Evolutionary conservation across 306 rosid genomes (phyloP).

Genomic region (Pterocarpus macrocarpus): DNA sequence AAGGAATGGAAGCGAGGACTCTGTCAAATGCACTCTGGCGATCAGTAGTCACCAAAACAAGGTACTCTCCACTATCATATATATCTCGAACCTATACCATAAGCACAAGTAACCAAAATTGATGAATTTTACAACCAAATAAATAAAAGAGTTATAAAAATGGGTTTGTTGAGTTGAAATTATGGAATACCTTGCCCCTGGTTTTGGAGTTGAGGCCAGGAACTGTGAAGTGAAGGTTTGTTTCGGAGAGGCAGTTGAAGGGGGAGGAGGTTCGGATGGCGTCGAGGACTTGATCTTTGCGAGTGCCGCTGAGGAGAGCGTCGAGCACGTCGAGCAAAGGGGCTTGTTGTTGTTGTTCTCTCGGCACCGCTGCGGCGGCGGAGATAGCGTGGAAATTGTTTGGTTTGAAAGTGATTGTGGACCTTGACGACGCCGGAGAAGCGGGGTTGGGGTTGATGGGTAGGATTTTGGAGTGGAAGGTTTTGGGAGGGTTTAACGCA

Average conservation of each 20-base stretch:
- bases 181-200: slow-evolving; percentile 79
- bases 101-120: not conserved
- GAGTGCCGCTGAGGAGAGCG: slow-evolving; percentile 58
- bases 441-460: slow-evolving; percentile 34
- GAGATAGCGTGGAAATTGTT: slow-evolving; percentile 48
- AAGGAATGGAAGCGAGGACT: slow-evolving; percentile 97
- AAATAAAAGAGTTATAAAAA: not conserved
- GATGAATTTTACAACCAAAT: not conserved
- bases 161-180: not conserved
- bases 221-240: slow-evolving; percentile 78
- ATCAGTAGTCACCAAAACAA: slow-evolving; percentile 89
- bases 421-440: not conserved
- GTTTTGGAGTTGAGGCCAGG: slow-evolving; percentile 85
- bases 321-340: slow-evolving; percentile 58
- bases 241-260: slow-evolving; percentile 77
- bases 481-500: slow-evolving; percentile 73
- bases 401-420: slow-evolving; percentile 40
- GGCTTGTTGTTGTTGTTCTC: slow-evolving; percentile 42
- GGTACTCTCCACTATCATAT: slow-evolving; percentile 83
- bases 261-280: slow-evolving; percentile 53
- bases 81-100: slow-evolving; percentile 73
- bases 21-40: slow-evolving; percentile 97
- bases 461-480: slow-evolving; percentile 35
- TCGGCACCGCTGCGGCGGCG: slow-evolving; percentile 29
- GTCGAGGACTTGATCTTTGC: slow-evolving; percentile 56